A percentile compares a stretch with the other conserved stretches of the same genome.
Evolutionary conservation across 805 yeast species (phyloP).

Genomic region (Ogataea siamensis): DNA sequence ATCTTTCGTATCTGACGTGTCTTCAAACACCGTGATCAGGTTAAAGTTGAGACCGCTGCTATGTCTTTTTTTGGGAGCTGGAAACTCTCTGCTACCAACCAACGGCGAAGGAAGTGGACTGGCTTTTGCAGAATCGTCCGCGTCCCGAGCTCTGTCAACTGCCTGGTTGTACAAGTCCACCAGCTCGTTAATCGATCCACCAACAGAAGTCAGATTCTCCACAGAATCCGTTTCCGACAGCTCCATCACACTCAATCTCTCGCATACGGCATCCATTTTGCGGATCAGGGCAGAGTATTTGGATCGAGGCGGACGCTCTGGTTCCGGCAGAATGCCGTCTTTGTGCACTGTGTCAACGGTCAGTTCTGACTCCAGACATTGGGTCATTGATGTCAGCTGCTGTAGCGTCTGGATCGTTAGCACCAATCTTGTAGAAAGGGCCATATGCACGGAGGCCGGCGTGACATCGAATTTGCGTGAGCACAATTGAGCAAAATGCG

Average conservation of each 20-base stretch:
- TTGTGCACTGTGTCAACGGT: conserved; percentile 1
- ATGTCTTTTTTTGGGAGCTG: conserved; percentile 19
- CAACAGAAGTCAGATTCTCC: conserved; percentile 15
- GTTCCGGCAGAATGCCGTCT: background rate
- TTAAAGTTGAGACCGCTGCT: conserved; percentile 34
- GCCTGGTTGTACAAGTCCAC: conserved; percentile 17
- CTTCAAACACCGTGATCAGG: conserved; percentile 24
- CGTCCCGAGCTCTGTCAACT: background rate
- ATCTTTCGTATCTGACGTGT: conserved; percentile 8
- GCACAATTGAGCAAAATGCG: conserved; percentile 14
- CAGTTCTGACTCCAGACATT: conserved; percentile 18
- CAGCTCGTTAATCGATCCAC: conserved; percentile 14
- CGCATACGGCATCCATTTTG: conserved; percentile 20
- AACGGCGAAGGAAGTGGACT: conserved; percentile 12
- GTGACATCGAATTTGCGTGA: conserved; percentile 19
- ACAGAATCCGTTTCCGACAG: conserved; percentile 16
- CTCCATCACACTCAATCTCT: conserved; percentile 23
- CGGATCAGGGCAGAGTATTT: conserved; percentile 13
- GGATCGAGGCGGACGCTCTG: conserved; percentile 1
- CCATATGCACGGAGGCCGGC: background rate
- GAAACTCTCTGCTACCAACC: conserved; percentile 10
- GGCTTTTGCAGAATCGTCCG: background rate
- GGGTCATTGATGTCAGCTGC: conserved; percentile 12
- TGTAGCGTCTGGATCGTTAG: conserved; percentile 17
- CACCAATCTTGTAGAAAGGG: conserved; percentile 15